Percentiles rank a stretch among this genome's conserved stretches.
Evolutionary conservation across 2,329 filamentous ascomycete genomes (phyloP).

Genomic region (Xylariaceae sp.): DNA sequence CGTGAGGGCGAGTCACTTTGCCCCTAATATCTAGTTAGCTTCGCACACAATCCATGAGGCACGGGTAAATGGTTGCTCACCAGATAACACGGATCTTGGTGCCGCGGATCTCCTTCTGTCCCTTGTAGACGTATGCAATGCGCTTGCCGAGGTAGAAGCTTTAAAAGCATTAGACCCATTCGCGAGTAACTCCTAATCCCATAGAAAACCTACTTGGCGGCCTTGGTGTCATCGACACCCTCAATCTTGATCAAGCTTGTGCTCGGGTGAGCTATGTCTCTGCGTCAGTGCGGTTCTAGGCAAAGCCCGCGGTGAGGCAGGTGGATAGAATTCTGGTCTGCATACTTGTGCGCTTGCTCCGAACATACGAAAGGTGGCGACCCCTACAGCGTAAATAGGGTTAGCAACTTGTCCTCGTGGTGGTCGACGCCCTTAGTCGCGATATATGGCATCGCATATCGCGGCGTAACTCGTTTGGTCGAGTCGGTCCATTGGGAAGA

Average conservation of each 20-base stretch:
- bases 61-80: conserved; percentile 2
- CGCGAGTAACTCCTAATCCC: background rate
- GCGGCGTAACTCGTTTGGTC: conserved; percentile 3
- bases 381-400: conserved; percentile 54
- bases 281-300: conserved; percentile 57
- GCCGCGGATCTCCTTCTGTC: conserved; percentile 87
- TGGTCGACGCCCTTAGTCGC: background rate
- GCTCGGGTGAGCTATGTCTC: conserved; percentile 79
- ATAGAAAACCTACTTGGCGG: conserved; percentile 65
- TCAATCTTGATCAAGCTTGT: conserved; percentile 98
- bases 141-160: conserved; percentile 98
- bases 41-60: background rate
- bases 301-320: background rate
- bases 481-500: conserved; percentile 4
- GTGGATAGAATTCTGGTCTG: background rate
- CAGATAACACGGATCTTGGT: conserved; percentile 99
- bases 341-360: conserved; percentile 45
- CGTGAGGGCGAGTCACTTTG: conserved; percentile 94
- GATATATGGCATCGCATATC: conserved; percentile 1
- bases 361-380: conserved; percentile 83
- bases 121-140: conserved; percentile 97
- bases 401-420: conserved; percentile 19
- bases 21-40: conserved; percentile 44
- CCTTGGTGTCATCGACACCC: conserved; percentile 86
- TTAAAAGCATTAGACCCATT: conserved; percentile 22